Evolutionary conservation across 2,329 filamentous ascomycete species (phyloP), one percentile per base, ranked within the genome.

Genomic region (Alternaria sp.): DNA sequence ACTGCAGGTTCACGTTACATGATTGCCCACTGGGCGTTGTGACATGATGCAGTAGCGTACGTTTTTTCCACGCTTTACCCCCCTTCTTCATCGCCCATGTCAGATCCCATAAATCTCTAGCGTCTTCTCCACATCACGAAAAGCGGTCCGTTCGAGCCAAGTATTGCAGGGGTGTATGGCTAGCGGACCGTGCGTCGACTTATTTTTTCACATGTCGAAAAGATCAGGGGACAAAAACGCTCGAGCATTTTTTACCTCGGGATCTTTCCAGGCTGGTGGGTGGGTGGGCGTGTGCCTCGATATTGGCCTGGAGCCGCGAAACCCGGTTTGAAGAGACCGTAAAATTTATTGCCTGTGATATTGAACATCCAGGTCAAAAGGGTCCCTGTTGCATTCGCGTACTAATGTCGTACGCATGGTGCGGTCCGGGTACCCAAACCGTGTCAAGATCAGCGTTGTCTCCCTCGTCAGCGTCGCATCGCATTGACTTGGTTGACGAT

Each of bases 231-330:
- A 49, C 30, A 44, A 20, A 22, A 39, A 38, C 38, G 57, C 44
- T 59, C 54, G 44, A 36, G n/a, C 47, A 39, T 14, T 24, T 28
- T 66, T 59, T 55, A 51, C 61, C 63, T 64, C 61, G 61, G 63
- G 63, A 62, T 57, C 47, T 62, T 64, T 55, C 48, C 61, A 66
- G 48, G 30, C 48, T 53, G 59, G 53, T 54, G 48, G 57, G 44
- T 51, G 46, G 54, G 38, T 38, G 20, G 46, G 39, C 9, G 14
- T 28, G 59, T 48, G 28, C 28, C 39, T 55, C 55, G 42, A 64
- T 59, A 62, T 59, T 59, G 54, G 34, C 41, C 41, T 46, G 30
- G 54, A 54, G 51, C 55, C 44, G 58, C 54, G 48, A 39, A 61
- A 44, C 39, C 49, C 44, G 55, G 49, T 55, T 54, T 22, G 24